Conservation (phyloP, 1,284 basidiomycete genomes). For the Ceratobasidium sp. region DNA sequence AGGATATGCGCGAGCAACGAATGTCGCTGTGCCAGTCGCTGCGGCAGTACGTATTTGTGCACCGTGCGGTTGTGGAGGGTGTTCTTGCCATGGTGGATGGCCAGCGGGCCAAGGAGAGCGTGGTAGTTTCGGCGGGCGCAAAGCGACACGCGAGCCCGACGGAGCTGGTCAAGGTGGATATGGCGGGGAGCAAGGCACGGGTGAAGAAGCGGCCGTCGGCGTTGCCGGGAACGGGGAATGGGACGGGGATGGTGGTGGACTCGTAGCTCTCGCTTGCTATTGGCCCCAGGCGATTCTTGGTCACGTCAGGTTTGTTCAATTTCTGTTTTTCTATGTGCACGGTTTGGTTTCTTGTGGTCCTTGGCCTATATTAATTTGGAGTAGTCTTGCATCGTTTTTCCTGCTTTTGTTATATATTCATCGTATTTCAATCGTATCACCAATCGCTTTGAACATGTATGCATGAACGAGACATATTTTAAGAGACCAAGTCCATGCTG, state of each 20-base stretch:
- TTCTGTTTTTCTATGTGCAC: neutral
- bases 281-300: neutral
- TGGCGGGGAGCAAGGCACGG: slow-evolving; percentile 62
- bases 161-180: slow-evolving; percentile 70
- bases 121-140: slow-evolving; percentile 11
- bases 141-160: slow-evolving; percentile 78
- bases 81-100: slow-evolving; percentile 82
- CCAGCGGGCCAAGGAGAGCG: slow-evolving; percentile 57
- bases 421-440: neutral
- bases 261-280: neutral
- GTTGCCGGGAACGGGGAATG: neutral
- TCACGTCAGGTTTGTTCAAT: neutral
- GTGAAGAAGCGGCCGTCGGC: slow-evolving; percentile 67
- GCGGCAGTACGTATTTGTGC: slow-evolving; percentile 90
- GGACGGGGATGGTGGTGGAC: slow-evolving; percentile 13
- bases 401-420: neutral
- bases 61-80: slow-evolving; percentile 85
- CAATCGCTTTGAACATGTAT: neutral
- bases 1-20: slow-evolving; percentile 90
- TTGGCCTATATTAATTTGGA: slow-evolving; percentile 1
- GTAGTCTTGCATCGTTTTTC: neutral
- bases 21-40: slow-evolving; percentile 93
- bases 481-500: no score
- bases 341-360: neutral
- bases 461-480: neutral